These are phyloP conservation scores for Alternaria hordeiaustralica DNA, from an alignment of 2,329 filamentous ascomycete species.

Conservation along the genomic window DNA sequence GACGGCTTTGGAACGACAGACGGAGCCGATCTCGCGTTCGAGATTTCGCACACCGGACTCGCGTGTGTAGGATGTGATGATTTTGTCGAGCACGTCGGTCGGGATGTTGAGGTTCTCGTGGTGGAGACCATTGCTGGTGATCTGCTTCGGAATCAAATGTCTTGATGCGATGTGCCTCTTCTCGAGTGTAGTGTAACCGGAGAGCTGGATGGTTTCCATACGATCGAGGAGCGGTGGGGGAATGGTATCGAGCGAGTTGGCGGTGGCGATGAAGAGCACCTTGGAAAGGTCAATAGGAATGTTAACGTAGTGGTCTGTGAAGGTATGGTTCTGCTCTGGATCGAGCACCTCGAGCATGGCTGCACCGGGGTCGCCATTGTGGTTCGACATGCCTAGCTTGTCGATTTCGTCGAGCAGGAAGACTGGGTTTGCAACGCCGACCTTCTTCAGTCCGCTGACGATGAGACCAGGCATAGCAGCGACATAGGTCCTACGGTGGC, in stretches of 20 bases:
- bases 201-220: constrained; percentile 94
- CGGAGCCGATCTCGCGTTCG: constrained; percentile 91
- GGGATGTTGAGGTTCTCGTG: constrained; percentile 77
- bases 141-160: constrained; percentile 96
- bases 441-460: constrained; percentile 92
- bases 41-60: constrained; percentile 96
- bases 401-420: constrained; percentile 97
- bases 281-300: constrained; percentile 96
- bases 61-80: constrained; percentile 95
- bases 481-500: constrained; percentile 93
- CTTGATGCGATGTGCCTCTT: constrained; percentile 93
- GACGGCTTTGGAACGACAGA: constrained; percentile 85
- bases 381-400: constrained; percentile 89
- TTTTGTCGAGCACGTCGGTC: constrained; percentile 87
- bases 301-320: constrained; percentile 95
- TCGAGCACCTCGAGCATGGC: constrained; percentile 98
- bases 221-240: constrained; percentile 91
- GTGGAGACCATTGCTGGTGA: constrained; percentile 84
- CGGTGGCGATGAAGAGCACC: constrained; percentile 96
- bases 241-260: constrained; percentile 93
- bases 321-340: constrained; percentile 94
- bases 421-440: constrained; percentile 93
- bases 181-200: constrained; percentile 95
- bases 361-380: constrained; percentile 93
- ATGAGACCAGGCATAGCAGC: constrained; percentile 98